Percentiles rank a stretch among this genome's conserved stretches.
Evolutionary conservation across 768 basidiomycete genomes (phyloP).

Genomic region (Phanerodontia chrysosporium): DNA sequence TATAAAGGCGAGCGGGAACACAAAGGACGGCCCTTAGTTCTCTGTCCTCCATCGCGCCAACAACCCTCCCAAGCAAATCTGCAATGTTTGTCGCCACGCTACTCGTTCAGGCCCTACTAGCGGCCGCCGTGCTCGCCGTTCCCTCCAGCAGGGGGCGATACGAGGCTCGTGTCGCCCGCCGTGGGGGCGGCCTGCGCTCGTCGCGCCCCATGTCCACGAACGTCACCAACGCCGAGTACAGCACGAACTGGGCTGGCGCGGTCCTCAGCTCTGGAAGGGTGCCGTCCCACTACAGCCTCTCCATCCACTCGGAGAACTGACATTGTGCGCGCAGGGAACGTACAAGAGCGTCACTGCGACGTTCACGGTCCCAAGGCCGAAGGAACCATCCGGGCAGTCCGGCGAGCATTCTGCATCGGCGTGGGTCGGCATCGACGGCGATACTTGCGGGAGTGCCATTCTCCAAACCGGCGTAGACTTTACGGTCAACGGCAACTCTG

Average conservation of each 20-base stretch:
- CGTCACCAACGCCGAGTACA: slow-evolving; percentile 11
- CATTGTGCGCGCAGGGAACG: neutral
- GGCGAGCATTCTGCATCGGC: slow-evolving; percentile 21
- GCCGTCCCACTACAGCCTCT: neutral
- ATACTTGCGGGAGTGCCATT: slow-evolving; percentile 25
- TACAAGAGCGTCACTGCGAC: slow-evolving; percentile 22
- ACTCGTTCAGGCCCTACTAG: neutral
- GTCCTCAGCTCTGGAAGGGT: neutral
- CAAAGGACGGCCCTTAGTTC: too few species aligned
- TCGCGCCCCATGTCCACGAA: neutral
- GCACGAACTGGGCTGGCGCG: neutral
- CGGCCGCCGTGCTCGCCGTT: neutral
- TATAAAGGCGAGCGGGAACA: too few species aligned
- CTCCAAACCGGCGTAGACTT: slow-evolving; percentile 31
- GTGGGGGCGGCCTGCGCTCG: neutral
- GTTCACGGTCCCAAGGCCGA: slow-evolving; percentile 25
- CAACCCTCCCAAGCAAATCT: too few species aligned
- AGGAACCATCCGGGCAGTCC: slow-evolving; percentile 13
- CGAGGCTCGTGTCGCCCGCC: neutral
- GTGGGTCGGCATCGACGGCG: slow-evolving; percentile 32
- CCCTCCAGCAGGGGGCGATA: neutral
- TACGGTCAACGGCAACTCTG: slow-evolving; percentile 14
- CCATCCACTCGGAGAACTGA: too few species aligned
- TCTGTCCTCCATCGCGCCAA: too few species aligned
- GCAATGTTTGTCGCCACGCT: neutral